Percentiles rank a stretch among this genome's conserved stretches.
phyloP scores from a whole-genome alignment of 140 eudicot genomes.

The Oenanthe javanica region DNA sequence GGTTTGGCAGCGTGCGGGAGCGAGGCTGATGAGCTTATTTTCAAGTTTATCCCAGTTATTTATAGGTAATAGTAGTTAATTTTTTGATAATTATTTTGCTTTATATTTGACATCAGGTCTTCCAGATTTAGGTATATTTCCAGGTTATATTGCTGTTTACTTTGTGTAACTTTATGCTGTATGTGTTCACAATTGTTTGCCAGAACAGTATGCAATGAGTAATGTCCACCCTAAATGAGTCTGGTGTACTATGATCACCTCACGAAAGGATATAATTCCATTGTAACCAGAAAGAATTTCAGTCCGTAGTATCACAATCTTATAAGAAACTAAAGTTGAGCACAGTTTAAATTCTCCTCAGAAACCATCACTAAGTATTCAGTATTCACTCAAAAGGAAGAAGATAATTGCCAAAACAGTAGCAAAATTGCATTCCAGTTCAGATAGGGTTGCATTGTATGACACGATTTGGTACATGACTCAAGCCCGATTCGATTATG shows the following conservation, averaged over 20 bases:
- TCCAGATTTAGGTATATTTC: background rate
- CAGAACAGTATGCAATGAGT: background rate
- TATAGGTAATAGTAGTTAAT: background rate
- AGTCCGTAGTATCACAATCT: background rate
- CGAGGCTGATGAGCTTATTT: background rate
- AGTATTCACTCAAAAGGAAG: background rate
- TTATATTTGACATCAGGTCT: background rate
- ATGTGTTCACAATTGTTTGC: background rate
- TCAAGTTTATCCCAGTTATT: background rate
- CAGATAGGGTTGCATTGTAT: background rate
- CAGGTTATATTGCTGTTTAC: background rate
- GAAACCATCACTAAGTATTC: background rate
- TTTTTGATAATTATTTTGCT: background rate
- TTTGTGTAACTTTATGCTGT: background rate
- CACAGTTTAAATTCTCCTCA: background rate
- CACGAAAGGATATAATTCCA: background rate
- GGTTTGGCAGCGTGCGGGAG: background rate
- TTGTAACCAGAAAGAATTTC: background rate
- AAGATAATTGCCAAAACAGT: background rate
- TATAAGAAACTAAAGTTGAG: background rate
- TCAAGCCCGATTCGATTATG: background rate
- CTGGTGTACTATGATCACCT: background rate
- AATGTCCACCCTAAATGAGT: background rate
- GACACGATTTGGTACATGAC: background rate
- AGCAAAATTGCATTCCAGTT: background rate